phyloP scores from a whole-genome alignment of 495 filamentous ascomycete species.

The Hypoxylon fuscum region DNA sequence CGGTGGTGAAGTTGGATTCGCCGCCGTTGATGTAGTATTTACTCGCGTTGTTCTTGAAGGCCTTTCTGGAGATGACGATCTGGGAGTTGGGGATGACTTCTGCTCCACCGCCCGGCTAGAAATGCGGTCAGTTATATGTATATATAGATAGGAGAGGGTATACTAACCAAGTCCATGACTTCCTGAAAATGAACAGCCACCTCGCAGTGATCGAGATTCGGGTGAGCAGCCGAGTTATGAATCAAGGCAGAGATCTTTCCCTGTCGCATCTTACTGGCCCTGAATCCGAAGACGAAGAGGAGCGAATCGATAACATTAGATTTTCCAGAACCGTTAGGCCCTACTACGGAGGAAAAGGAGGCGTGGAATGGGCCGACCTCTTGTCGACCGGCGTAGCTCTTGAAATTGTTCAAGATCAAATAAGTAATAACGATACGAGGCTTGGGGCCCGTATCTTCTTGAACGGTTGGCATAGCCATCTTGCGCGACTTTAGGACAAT shows the following conservation, averaged over 20 bases:
- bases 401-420: slow-evolving; percentile 92
- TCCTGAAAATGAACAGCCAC: slow-evolving; percentile 96
- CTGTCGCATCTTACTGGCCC: slow-evolving; percentile 98
- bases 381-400: slow-evolving; percentile 95
- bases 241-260: slow-evolving; percentile 98
- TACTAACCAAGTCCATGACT: slow-evolving; percentile 77
- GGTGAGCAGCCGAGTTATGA: slow-evolving; percentile 89
- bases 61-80: slow-evolving; percentile 87
- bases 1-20: slow-evolving; percentile 87
- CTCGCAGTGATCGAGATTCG: slow-evolving; percentile 88
- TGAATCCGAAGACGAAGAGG: slow-evolving; percentile 97
- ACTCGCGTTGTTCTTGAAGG: slow-evolving; percentile 97
- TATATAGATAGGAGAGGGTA: not conserved
- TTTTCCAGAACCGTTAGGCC: slow-evolving; percentile 97
- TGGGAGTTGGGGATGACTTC: slow-evolving; percentile 82
- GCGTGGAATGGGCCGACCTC: slow-evolving; percentile 96
- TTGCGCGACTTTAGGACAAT: slow-evolving; percentile 89
- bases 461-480: slow-evolving; percentile 64
- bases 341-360: slow-evolving; percentile 98
- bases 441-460: slow-evolving; percentile 79
- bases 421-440: slow-evolving; percentile 90
- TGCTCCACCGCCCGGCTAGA: slow-evolving; percentile 70
- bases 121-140: slow-evolving; percentile 26
- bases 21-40: slow-evolving; percentile 95
- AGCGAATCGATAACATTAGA: slow-evolving; percentile 99